Base-by-base conservation (phyloP, 1,284 basidiomycete species). In the Cryptococcus hybrid region DNA sequence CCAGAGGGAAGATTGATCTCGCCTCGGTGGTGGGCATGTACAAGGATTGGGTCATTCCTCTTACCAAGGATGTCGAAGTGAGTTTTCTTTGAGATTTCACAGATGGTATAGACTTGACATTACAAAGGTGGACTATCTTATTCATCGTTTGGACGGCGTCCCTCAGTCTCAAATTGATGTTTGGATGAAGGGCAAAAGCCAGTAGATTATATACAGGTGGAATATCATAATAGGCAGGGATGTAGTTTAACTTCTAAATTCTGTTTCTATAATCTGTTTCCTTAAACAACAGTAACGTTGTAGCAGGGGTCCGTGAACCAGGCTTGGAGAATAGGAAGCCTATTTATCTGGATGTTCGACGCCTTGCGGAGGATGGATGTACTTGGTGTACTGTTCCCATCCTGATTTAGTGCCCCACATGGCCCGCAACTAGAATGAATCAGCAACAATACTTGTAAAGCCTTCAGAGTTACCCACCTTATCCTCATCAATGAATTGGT, bases 1-100 rank as follows among this genome's bases (percentile, higher is more conserved):
- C 58, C 24, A 67, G 63, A 52, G 67, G 73, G 40, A 96, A 96
- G 81, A 90, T 99, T 65, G 93, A 98, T 66, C 88, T 94, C 0
- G 89, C 93, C 61, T 88, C 90, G 45, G 92, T 99, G 7, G 90
- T 97, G 15, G 86, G 89, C 69, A 79, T 99, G 66, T 99, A 99
- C 76, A 86, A 93, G 73, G 88, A 88, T 67, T 93, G 89, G 73
- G 92, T 99, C 64, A 99, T 99, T n/a, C 58, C 96, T 5, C 76
- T 99, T 63, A 99, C 96, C 5, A 98, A 95, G 78, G 92, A 95
- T 70, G 92, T 99, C 51, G 96, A 99, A 88, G 95, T 95, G 70
- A 57, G 88, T 73, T 56, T 8, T 7, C 0, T 7, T 40, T 40
- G 0, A n/a, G 18, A 11, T 2, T 35, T 38, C 35, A 44, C 24